Percentiles rank a stretch among this genome's conserved stretches.
Conservation (phyloP, 2,329 filamentous ascomycete genomes). For the Trichophyton verrucosum region DNA sequence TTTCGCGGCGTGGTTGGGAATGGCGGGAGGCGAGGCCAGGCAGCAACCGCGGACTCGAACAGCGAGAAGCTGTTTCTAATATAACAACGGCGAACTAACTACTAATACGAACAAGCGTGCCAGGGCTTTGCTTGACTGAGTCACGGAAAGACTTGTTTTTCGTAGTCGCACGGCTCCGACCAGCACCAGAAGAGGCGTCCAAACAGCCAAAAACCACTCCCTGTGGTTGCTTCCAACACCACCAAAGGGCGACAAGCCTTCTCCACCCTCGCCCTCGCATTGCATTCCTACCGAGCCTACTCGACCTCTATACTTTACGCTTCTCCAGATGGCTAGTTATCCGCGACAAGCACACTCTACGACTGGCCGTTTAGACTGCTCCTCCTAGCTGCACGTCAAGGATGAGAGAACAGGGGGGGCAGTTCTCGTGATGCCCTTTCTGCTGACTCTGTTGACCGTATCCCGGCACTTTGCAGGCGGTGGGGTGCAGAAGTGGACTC, state of each 20-base stretch:
- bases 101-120: too few species aligned
- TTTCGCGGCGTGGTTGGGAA: too few species aligned
- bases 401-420: slow-evolving; percentile 19
- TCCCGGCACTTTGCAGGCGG: not conserved
- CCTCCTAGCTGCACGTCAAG: not conserved
- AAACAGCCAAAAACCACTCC: not conserved
- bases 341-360: too few species aligned
- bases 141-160: too few species aligned
- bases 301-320: too few species aligned
- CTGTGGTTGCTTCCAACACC: not conserved
- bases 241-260: not conserved
- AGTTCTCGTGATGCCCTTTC: slow-evolving; percentile 21
- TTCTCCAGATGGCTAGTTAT: too few species aligned
- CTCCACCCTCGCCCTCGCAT: not conserved
- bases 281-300: not conserved
- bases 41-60: too few species aligned
- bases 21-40: too few species aligned
- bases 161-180: not conserved
- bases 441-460: not conserved
- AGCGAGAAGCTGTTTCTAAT: too few species aligned
- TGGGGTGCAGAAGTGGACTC: not conserved
- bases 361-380: too few species aligned
- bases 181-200: not conserved
- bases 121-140: too few species aligned
- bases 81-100: too few species aligned